Conservation (phyloP, 306 rosid genomes). For the Ceratonia siliqua region DNA sequence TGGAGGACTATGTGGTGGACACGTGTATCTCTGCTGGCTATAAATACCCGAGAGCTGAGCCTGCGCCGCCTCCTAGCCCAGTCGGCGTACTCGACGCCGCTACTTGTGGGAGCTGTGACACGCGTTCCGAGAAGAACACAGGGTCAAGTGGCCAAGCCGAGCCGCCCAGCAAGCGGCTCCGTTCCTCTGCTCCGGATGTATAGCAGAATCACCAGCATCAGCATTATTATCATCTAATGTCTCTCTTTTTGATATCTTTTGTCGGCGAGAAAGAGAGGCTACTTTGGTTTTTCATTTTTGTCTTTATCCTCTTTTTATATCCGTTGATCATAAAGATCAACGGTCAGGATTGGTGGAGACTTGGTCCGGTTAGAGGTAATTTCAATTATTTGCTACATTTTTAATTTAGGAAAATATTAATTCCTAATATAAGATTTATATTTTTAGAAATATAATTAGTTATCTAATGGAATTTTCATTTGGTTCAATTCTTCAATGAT, state of each 20-base stretch:
- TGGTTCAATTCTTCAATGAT: slow-evolving; percentile 5
- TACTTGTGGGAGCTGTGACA: slow-evolving; percentile 58
- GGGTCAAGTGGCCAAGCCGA: slow-evolving; percentile 36
- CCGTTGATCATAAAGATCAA: slow-evolving; percentile 36
- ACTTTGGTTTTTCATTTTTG: slow-evolving; percentile 15
- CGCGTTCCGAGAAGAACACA: slow-evolving; percentile 43
- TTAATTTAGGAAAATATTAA: background rate
- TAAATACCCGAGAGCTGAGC: slow-evolving; percentile 34
- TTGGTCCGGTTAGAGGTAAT: slow-evolving; percentile 13
- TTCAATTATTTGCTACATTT: background rate
- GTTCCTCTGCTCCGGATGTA: slow-evolving; percentile 45
- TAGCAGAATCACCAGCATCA: slow-evolving; percentile 10
- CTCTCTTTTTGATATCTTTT: slow-evolving; percentile 5
- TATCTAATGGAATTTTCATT: background rate
- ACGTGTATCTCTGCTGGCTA: slow-evolving; percentile 49
- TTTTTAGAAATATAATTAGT: background rate
- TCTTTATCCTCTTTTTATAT: background rate
- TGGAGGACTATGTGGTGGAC: slow-evolving; percentile 69
- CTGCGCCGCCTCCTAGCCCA: slow-evolving; percentile 59
- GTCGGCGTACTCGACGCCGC: slow-evolving; percentile 74
- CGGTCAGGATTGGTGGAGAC: slow-evolving; percentile 37
- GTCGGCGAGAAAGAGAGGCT: slow-evolving; percentile 35
- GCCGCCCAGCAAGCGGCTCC: slow-evolving; percentile 49
- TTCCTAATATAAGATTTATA: background rate
- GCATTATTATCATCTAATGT: background rate